These are phyloP conservation scores for Puccinia horiana DNA, from an alignment of 1,284 basidiomycete species.

Conservation along the genomic window DNA sequence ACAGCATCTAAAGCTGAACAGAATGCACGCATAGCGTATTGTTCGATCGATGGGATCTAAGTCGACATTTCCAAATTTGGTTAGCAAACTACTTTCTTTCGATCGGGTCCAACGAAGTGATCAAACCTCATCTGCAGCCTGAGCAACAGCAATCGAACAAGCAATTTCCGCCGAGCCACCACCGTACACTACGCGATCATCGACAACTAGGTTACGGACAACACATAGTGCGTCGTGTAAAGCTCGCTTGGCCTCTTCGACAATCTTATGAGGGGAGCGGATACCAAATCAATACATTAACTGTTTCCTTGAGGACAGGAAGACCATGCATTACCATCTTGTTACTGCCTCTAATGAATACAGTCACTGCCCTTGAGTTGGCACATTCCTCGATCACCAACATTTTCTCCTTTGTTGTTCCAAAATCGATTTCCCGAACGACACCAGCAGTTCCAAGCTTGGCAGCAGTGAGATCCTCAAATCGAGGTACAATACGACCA, in stretches of 20 bases:
- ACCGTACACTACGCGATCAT: conserved; percentile 96
- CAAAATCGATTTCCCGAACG: conserved; percentile 90
- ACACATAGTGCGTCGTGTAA: conserved; percentile 97
- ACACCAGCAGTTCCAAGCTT: conserved; percentile 92
- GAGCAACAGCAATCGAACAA: conserved; percentile 85
- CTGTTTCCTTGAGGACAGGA: conserved; percentile 24
- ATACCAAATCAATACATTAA: conserved; percentile 16
- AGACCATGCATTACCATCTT: conserved; percentile 78
- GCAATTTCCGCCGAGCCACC: conserved; percentile 97
- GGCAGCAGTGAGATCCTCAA: conserved; percentile 86
- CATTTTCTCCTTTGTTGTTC: conserved; percentile 98
- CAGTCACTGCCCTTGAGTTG: conserved; percentile 91
- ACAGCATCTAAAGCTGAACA: conserved; percentile 88
- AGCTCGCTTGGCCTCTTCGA: conserved; percentile 96
- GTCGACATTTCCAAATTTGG: neutral
- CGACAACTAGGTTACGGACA: conserved; percentile 89
- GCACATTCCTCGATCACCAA: conserved; percentile 98
- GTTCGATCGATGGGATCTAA: conserved; percentile 91
- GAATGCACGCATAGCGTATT: conserved; percentile 99
- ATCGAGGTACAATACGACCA: conserved; percentile 95
- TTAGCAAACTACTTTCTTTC: neutral
- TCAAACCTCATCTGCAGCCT: conserved; percentile 85
- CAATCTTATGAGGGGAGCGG: conserved; percentile 68
- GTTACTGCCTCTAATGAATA: conserved; percentile 95
- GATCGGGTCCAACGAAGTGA: neutral